Base-by-base conservation (phyloP, 331 rosid species). In the Malus hybrid region DNA sequence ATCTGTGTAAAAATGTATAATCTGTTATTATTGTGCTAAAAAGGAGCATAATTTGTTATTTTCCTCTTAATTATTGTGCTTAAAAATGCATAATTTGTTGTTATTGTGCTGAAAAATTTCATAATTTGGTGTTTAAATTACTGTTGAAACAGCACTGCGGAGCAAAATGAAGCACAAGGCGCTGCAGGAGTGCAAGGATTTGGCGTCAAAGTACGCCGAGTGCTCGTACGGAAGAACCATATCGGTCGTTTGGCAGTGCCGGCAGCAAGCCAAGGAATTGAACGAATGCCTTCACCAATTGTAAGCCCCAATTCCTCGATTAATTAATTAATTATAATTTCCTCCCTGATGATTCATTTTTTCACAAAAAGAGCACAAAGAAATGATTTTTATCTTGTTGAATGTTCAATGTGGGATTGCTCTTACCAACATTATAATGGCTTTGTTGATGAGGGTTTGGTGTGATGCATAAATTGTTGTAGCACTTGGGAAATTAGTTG, bases 141-240 rank as follows among this genome's bases (percentile, higher is more conserved):
- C 33, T 57, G 73, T 6, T 67, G 6, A 11, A 6, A 22, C 79
- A 94, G 97, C 99, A 71, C 70, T 94, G 73, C 85, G 97, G 30
- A 92, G 97, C 85, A 95, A 92, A 85, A 95, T 95, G 99, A 95
- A 95, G 89, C 86, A 82, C 83, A 92, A 89, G 82, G 99, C 99
- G 15, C 74, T 95, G 32, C 90, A 90, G 82, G 90, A 90, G 85
- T 95, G 97, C 75, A 90, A 86, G 79, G 80, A 72, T 53, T 90
- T 81, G 84, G 88, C 96, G 30, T 76, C 82, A 6, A 95, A 84
- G 78, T 92, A 90, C 77, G 99, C 97, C 46, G 86, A 95, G 72
- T 94, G 99, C 50, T 93, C 97, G 39, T 46, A 71, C 0, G 99
- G 97, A 56, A 92, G 84, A 86, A 89, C 97, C 12, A 7, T 94